Conservation (phyloP, 1,284 basidiomycete species). For the Schizophyllum amplum region DNA sequence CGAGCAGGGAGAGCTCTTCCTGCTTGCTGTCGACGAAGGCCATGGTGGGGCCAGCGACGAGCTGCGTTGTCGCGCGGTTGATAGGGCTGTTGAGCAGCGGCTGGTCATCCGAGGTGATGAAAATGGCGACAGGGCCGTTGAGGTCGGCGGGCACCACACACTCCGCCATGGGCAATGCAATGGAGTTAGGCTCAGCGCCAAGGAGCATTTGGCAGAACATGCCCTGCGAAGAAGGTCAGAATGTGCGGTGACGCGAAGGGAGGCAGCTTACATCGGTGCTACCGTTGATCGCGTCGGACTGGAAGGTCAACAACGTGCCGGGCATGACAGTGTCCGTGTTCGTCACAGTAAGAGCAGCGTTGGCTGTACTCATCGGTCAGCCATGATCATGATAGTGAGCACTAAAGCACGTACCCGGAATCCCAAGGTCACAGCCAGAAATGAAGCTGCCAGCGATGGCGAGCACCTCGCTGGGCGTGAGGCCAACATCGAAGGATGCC, state of each 20-base stretch:
- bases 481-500: slow-evolving; percentile 61
- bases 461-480: slow-evolving; percentile 64
- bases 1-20: slow-evolving; percentile 41
- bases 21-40: slow-evolving; percentile 56
- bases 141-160: slow-evolving; percentile 58
- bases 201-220: slow-evolving; percentile 73
- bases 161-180: slow-evolving; percentile 47
- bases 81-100: slow-evolving; percentile 58
- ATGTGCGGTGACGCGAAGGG: neutral
- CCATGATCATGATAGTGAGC: neutral
- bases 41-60: slow-evolving; percentile 68
- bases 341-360: slow-evolving; percentile 53
- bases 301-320: slow-evolving; percentile 58
- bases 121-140: slow-evolving; percentile 68
- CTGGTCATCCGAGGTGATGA: slow-evolving; percentile 55
- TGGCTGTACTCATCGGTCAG: slow-evolving; percentile 31
- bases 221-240: slow-evolving; percentile 25
- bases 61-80: slow-evolving; percentile 47
- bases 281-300: slow-evolving; percentile 43
- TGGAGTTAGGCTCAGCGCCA: slow-evolving; percentile 49
- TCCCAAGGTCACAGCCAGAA: slow-evolving; percentile 58
- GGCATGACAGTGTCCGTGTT: slow-evolving; percentile 46
- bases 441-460: slow-evolving; percentile 70
- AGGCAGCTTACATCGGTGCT: slow-evolving; percentile 28
- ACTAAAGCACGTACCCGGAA: slow-evolving; percentile 36